These are phyloP conservation scores for Pelargonium australe DNA, from an alignment of 441 rosid genomes.

Conservation along the genomic window DNA sequence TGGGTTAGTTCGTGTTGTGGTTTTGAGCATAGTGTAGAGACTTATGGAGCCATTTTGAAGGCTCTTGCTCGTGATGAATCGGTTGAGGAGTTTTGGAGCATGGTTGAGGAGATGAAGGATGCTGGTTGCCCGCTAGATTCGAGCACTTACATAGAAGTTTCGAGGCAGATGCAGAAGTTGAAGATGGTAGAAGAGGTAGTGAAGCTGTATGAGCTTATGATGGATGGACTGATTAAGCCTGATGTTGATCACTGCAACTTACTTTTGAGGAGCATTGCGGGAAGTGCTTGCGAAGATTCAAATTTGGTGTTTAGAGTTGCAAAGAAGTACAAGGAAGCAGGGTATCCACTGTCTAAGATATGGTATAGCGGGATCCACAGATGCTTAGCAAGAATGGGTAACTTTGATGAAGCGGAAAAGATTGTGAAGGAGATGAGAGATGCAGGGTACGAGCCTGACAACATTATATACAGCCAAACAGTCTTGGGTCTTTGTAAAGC, in stretches of 20 bases:
- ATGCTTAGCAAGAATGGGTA: constrained; percentile 51
- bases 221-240: constrained; percentile 80
- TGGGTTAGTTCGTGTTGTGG: constrained; percentile 45
- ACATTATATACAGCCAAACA: constrained; percentile 75
- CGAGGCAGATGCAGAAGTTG: constrained; percentile 65
- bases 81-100: constrained; percentile 55
- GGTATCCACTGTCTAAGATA: constrained; percentile 53
- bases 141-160: constrained; percentile 64
- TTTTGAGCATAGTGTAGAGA: constrained; percentile 45
- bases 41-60: constrained; percentile 54
- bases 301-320: constrained; percentile 60
- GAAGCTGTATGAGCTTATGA: constrained; percentile 75
- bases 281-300: constrained; percentile 41
- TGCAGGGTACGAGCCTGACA: constrained; percentile 73
- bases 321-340: constrained; percentile 50
- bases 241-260: constrained; percentile 55
- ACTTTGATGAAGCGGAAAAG: constrained; percentile 63
- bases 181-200: constrained; percentile 67
- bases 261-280: constrained; percentile 51
- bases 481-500: constrained; percentile 86
- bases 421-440: constrained; percentile 50
- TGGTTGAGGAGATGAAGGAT: constrained; percentile 57
- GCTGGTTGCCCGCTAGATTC: constrained; percentile 60
- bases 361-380: constrained; percentile 78
- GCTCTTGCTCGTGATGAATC: constrained; percentile 59